These are phyloP conservation scores for Colletotrichum acutatum DNA, from an alignment of 2,329 filamentous ascomycete species.

Conservation along the genomic window DNA sequence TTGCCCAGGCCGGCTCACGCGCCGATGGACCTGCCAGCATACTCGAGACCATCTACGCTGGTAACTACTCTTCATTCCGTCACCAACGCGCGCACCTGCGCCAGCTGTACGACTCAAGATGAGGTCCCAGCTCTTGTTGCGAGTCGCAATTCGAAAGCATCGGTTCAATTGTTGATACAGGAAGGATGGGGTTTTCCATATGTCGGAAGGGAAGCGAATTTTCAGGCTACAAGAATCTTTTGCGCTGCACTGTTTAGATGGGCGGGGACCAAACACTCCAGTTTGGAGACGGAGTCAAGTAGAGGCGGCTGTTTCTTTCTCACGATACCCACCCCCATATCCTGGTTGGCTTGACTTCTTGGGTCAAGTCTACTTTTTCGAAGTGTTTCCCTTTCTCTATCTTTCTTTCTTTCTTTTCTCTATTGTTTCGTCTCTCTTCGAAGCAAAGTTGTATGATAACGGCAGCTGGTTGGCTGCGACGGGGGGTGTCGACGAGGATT, in stretches of 20 bases:
- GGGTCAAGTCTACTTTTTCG: background rate
- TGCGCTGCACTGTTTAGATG: slow-evolving; percentile 22
- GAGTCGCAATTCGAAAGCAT: background rate
- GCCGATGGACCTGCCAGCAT: slow-evolving; percentile 61
- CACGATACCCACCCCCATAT: slow-evolving; percentile 26
- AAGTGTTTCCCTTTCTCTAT: background rate
- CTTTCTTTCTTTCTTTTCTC: background rate
- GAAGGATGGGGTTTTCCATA: background rate
- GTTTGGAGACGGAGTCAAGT: slow-evolving; percentile 31
- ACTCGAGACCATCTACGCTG: slow-evolving; percentile 77
- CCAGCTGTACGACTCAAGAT: slow-evolving; percentile 55
- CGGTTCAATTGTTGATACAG: background rate
- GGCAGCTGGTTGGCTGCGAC: background rate
- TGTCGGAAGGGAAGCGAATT: slow-evolving; percentile 1
- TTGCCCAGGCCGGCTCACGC: slow-evolving; percentile 50
- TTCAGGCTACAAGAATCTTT: slow-evolving; percentile 13
- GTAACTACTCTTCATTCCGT: slow-evolving; percentile 81
- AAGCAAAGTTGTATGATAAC: slow-evolving; percentile 33
- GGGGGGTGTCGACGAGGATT: slow-evolving; percentile 21
- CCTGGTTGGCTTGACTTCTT: background rate
- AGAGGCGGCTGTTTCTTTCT: slow-evolving; percentile 32
- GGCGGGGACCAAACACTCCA: background rate
- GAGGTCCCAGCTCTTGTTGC: slow-evolving; percentile 9
- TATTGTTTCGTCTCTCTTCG: background rate
- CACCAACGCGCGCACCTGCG: slow-evolving; percentile 74